These are phyloP conservation scores for Xylariales sp. DNA, from an alignment of 2,329 filamentous ascomycete species.

Conservation along the genomic window DNA sequence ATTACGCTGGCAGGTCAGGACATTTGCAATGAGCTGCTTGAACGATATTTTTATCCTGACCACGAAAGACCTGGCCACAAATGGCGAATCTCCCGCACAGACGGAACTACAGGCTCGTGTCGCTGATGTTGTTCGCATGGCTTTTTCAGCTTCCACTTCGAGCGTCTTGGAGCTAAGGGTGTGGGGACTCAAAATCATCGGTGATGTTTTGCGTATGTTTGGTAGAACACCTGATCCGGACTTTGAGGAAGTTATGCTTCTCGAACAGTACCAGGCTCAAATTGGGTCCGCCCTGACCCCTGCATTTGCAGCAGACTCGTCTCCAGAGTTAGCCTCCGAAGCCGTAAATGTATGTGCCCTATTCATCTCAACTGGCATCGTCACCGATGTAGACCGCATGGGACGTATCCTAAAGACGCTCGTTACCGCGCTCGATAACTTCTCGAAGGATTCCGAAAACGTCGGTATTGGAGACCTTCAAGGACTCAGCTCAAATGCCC, in stretches of 20 bases:
- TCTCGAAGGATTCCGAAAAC: conserved; percentile 74
- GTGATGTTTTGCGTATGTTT: conserved; percentile 91
- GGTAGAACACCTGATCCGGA: conserved; percentile 93
- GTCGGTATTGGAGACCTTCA: conserved; percentile 90
- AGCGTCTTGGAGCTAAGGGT: conserved; percentile 86
- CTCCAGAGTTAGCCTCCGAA: conserved; percentile 89
- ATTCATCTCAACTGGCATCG: conserved; percentile 95
- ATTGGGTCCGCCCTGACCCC: conserved; percentile 95
- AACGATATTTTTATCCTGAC: conserved; percentile 77
- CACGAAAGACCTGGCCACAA: conserved; percentile 71
- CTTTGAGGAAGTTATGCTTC: conserved; percentile 91
- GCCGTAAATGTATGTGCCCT: conserved; percentile 97
- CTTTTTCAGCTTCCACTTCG: conserved; percentile 94
- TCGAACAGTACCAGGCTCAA: conserved; percentile 98
- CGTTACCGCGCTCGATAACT: conserved; percentile 86
- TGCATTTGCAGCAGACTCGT: conserved; percentile 92
- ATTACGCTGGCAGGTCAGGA: conserved; percentile 90
- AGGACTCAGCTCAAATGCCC: conserved; percentile 89
- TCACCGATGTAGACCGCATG: conserved; percentile 98
- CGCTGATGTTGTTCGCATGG: conserved; percentile 91
- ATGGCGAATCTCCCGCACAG: conserved; percentile 75
- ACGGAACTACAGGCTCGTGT: conserved; percentile 75
- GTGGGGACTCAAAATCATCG: conserved; percentile 89
- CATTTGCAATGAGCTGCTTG: conserved; percentile 88
- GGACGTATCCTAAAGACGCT: conserved; percentile 93